Percentiles rank a stretch among this genome's conserved stretches.
These are phyloP conservation scores for Chalciporus chontae DNA, from an alignment of 768 basidiomycete genomes.

Conservation along the genomic window DNA sequence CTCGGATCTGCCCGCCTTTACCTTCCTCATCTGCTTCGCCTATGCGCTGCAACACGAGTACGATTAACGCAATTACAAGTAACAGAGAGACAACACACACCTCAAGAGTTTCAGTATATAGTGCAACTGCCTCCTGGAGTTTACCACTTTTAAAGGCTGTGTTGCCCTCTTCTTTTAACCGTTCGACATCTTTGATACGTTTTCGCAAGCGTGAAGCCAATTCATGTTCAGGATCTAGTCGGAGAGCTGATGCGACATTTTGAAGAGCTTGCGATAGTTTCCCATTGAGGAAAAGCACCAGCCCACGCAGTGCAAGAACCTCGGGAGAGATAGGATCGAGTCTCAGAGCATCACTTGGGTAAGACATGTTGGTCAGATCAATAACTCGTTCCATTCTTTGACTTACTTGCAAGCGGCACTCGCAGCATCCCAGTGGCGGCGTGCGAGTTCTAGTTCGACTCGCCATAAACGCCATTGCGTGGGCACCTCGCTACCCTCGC, in stretches of 20 bases:
- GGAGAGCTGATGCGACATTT: slow-evolving; percentile 67
- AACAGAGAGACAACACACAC: slow-evolving; percentile 32
- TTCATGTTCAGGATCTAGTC: slow-evolving; percentile 75
- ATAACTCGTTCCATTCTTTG: neutral
- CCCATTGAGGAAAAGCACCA: slow-evolving; percentile 72
- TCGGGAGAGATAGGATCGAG: slow-evolving; percentile 74
- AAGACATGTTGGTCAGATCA: neutral
- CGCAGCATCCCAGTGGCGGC: slow-evolving; percentile 72
- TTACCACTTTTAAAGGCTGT: slow-evolving; percentile 61
- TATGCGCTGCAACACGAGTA: slow-evolving; percentile 45
- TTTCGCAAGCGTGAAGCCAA: slow-evolving; percentile 67
- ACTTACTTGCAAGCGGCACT: slow-evolving; percentile 70
- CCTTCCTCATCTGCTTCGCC: slow-evolving; percentile 68
- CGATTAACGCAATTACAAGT: neutral
- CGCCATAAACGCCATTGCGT: slow-evolving; percentile 79
- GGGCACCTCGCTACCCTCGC: slow-evolving; percentile 72
- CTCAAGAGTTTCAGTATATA: slow-evolving; percentile 71
- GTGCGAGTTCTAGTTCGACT: slow-evolving; percentile 72
- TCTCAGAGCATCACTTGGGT: slow-evolving; percentile 67
- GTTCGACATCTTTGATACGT: slow-evolving; percentile 79
- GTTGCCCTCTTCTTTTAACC: slow-evolving; percentile 85
- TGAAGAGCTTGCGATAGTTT: slow-evolving; percentile 69
- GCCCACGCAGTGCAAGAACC: slow-evolving; percentile 70
- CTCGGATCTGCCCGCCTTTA: slow-evolving; percentile 76
- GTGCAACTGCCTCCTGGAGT: slow-evolving; percentile 58